Percentiles rank a stretch among this genome's conserved stretches.
These are phyloP conservation scores for Lasiodiplodia hormozganensis DNA, from an alignment of 2,329 filamentous ascomycete genomes.

Conservation along the genomic window DNA sequence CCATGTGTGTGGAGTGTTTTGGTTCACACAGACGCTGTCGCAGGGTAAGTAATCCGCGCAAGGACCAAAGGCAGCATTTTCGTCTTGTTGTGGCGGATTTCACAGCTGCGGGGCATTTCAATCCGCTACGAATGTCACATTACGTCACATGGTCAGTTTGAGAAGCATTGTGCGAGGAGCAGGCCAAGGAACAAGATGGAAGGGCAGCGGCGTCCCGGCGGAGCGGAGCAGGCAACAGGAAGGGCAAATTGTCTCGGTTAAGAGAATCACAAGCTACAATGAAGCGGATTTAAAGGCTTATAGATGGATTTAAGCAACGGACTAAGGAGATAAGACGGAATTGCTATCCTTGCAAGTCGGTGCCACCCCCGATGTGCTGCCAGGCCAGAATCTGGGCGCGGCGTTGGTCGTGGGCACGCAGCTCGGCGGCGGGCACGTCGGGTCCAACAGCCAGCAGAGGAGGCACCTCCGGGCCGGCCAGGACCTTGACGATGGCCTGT, in stretches of 20 bases:
- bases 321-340: neutral
- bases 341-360: neutral
- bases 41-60: neutral
- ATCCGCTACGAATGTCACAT: neutral
- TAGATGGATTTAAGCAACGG: constrained; percentile 1
- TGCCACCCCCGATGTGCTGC: neutral
- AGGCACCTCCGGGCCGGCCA: neutral
- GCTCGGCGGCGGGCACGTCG: neutral
- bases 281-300: neutral
- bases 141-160: neutral
- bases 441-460: neutral
- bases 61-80: neutral
- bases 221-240: neutral
- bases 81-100: too few relatives aligned
- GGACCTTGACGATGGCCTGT: neutral
- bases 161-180: neutral
- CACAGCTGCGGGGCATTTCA: too few relatives aligned
- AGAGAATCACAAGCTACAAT: neutral
- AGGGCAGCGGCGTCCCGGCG: neutral
- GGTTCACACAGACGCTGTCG: neutral
- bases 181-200: neutral
- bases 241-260: neutral
- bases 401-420: neutral
- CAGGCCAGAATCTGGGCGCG: neutral
- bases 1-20: neutral